Conservation (phyloP, 768 basidiomycete species). For the Boletus vinaceobasis region DNA sequence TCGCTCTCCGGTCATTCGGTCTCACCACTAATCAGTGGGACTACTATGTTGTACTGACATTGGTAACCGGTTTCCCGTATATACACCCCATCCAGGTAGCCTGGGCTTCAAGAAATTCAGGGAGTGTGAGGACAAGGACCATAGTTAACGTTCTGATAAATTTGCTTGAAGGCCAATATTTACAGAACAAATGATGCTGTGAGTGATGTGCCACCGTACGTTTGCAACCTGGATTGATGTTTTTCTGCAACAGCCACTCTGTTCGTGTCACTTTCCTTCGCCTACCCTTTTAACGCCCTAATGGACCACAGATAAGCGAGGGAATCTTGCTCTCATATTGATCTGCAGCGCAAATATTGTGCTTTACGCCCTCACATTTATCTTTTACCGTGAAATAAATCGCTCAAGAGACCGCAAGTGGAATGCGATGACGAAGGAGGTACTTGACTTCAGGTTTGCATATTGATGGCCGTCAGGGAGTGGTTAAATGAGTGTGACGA, state of each 20-base stretch:
- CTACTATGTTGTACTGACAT: conserved; percentile 50
- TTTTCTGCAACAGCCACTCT: not conserved
- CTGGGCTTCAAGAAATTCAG: conserved; percentile 59
- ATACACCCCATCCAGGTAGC: conserved; percentile 44
- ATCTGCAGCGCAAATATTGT: conserved; percentile 50
- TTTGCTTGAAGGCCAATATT: conserved; percentile 43
- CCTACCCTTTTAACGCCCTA: not conserved
- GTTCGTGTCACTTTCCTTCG: not conserved
- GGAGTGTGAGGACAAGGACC: conserved; percentile 54
- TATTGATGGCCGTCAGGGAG: conserved; percentile 32
- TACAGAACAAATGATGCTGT: conserved; percentile 52
- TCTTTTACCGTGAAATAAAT: conserved; percentile 56
- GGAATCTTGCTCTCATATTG: conserved; percentile 54
- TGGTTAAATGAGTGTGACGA: not conserved
- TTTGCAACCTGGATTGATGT: not conserved
- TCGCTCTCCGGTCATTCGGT: conserved; percentile 53
- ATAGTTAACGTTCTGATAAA: conserved; percentile 19
- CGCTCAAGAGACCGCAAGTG: conserved; percentile 46
- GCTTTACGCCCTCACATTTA: conserved; percentile 31
- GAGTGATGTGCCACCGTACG: not conserved
- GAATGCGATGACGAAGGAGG: conserved; percentile 48
- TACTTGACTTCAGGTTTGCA: conserved; percentile 59
- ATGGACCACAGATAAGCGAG: conserved; percentile 47
- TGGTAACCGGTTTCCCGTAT: conserved; percentile 54
- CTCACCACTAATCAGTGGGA: conserved; percentile 50